Percentiles rank a stretch among this genome's conserved stretches.
phyloP scores from a whole-genome alignment of 2,329 filamentous ascomycete genomes.

The Trichoderma koningii region DNA sequence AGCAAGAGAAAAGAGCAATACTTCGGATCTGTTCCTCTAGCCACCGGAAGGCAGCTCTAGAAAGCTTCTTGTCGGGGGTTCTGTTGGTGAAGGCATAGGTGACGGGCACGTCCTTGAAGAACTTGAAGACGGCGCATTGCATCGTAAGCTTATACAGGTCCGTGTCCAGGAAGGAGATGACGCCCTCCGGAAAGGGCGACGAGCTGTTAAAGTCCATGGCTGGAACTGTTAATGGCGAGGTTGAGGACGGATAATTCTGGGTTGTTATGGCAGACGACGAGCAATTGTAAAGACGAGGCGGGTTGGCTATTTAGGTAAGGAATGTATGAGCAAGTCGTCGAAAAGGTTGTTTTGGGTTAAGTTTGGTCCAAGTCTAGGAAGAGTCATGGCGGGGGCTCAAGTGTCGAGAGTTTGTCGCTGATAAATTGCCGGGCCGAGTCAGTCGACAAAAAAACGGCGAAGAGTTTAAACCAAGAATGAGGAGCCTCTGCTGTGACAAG shows the following conservation, averaged over 20 bases:
- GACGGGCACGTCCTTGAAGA: slow-evolving; percentile 79
- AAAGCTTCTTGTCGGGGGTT: slow-evolving; percentile 90
- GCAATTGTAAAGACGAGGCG: neutral
- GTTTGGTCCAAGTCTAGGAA: slow-evolving; percentile 6
- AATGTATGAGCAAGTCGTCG: neutral
- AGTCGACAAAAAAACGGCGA: no score
- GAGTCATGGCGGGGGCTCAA: slow-evolving; percentile 11
- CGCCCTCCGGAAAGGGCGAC: slow-evolving; percentile 70
- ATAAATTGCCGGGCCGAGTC: slow-evolving; percentile 9
- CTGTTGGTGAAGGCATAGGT: slow-evolving; percentile 95
- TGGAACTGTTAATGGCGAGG: neutral
- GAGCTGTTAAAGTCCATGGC: slow-evolving; percentile 67
- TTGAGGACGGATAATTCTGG: no score
- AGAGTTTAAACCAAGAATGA: no score
- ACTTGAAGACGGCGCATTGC: slow-evolving; percentile 95
- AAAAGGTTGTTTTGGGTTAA: slow-evolving; percentile 22
- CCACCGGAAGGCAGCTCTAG: slow-evolving; percentile 80
- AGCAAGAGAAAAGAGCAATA: slow-evolving; percentile 43
- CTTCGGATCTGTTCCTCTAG: slow-evolving; percentile 79
- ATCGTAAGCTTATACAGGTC: slow-evolving; percentile 96
- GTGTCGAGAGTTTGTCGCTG: slow-evolving; percentile 11
- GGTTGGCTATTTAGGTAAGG: neutral
- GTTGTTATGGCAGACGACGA: neutral
- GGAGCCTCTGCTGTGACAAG: no score
- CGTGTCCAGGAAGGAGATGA: slow-evolving; percentile 81